Evolutionary conservation across 352 stramenopile genomes (phyloP).

Genomic region (Phytophthora chlamydospora): DNA sequence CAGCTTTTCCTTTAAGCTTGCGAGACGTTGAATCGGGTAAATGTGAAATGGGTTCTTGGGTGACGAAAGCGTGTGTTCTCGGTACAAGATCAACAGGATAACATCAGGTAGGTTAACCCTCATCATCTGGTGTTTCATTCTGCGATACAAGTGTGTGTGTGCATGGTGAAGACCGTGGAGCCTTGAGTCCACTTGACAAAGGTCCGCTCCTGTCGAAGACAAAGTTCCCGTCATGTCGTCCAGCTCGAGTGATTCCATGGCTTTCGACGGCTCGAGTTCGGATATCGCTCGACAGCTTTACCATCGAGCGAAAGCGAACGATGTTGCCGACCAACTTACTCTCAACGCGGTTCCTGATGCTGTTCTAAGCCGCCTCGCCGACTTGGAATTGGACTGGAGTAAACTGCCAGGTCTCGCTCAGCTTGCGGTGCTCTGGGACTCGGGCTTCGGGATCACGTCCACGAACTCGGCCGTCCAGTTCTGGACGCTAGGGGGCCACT

Average conservation of each 20-base stretch:
- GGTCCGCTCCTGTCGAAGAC: too few relatives aligned
- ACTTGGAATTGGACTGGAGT: slow-evolving; percentile 11
- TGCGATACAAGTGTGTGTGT: slow-evolving; percentile 7
- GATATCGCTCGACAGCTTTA: slow-evolving; percentile 38
- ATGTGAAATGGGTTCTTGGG: too few relatives aligned
- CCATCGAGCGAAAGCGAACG: slow-evolving; percentile 12
- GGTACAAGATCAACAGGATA: too few relatives aligned
- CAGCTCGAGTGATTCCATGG: slow-evolving; percentile 17
- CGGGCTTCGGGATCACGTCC: slow-evolving; percentile 21
- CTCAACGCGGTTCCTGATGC: slow-evolving; percentile 5
- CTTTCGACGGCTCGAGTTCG: slow-evolving; percentile 38
- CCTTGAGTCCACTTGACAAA: too few relatives aligned
- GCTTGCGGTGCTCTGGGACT: slow-evolving; percentile 39
- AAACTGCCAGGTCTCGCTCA: slow-evolving; percentile 31
- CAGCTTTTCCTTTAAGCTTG: too few relatives aligned
- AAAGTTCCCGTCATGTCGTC: too few relatives aligned
- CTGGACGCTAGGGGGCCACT: slow-evolving; percentile 19
- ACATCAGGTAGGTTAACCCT: too few relatives aligned
- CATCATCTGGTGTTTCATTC: background rate
- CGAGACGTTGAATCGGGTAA: too few relatives aligned
- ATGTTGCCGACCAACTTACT: background rate
- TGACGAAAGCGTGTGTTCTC: too few relatives aligned
- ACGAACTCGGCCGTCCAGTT: slow-evolving; percentile 15
- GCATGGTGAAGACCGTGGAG: background rate
- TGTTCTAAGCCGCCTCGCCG: slow-evolving; percentile 13